Evolutionary conservation across 78 protist species (phyloP).

Genomic region (Dictyostelium firmibasis): DNA sequence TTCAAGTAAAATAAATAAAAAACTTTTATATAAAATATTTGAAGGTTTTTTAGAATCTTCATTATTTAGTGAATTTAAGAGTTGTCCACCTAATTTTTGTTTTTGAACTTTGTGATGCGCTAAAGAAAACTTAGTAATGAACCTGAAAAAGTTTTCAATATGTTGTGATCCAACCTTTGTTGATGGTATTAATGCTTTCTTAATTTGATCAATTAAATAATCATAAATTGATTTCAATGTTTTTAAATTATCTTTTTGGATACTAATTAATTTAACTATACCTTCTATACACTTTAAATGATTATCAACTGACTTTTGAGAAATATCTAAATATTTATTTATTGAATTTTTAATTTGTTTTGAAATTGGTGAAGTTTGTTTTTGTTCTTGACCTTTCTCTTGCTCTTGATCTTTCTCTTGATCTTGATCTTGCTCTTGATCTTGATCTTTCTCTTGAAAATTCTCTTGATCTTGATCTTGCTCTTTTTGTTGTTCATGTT

Average conservation of each 20-base stretch:
- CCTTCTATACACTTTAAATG: not conserved
- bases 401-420: not conserved
- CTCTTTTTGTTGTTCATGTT: not conserved
- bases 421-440: not conserved
- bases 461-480: too few species aligned
- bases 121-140: not conserved
- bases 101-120: not conserved
- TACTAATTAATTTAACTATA: not conserved
- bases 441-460: too few species aligned
- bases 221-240: not conserved
- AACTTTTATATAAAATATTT: not conserved
- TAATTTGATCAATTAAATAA: not conserved
- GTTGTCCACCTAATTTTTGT: not conserved
- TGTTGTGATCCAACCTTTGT: not conserved
- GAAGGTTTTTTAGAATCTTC: not conserved
- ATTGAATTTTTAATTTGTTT: not conserved
- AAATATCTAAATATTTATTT: not conserved
- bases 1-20: not conserved
- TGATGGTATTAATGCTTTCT: not conserved
- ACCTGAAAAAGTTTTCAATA: not conserved
- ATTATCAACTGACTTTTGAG: not conserved
- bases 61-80: not conserved
- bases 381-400: not conserved
- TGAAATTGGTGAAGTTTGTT: not conserved
- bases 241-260: not conserved